These are phyloP conservation scores for Wallacemonas sp. DNA, from an alignment of 208 protist species.

Conservation along the genomic window DNA sequence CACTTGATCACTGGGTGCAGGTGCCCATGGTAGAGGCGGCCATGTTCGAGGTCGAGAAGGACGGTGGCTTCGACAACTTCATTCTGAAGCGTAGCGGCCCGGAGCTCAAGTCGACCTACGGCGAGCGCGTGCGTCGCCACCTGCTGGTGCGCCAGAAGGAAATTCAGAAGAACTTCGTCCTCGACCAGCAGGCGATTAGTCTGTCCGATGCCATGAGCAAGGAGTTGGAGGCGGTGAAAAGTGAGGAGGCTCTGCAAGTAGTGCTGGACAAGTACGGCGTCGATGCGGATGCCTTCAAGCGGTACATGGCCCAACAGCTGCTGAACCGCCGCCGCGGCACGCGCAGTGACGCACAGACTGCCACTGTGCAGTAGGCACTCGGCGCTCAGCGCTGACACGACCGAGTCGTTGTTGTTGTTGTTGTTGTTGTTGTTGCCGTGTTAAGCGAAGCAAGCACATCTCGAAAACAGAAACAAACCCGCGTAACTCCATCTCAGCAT, in stretches of 20 bases:
- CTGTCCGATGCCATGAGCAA: slow-evolving; percentile 53
- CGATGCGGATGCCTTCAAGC: slow-evolving; percentile 61
- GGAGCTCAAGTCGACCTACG: slow-evolving; percentile 89
- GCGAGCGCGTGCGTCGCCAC: slow-evolving; percentile 86
- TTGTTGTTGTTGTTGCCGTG: no score
- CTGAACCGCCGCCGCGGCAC: slow-evolving; percentile 23
- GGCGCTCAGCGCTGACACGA: no score
- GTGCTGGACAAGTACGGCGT: slow-evolving; percentile 86
- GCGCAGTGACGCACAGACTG: neutral
- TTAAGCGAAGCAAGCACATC: no score
- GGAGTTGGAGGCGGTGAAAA: slow-evolving; percentile 46
- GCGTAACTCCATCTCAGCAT: no score
- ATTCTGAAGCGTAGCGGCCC: slow-evolving; percentile 79
- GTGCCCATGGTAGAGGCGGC: slow-evolving; percentile 91
- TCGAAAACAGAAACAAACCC: no score
- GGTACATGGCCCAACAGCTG: slow-evolving; percentile 48
- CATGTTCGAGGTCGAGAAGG: slow-evolving; percentile 87
- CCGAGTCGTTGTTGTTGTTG: no score
- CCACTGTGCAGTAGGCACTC: neutral
- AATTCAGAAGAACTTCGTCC: slow-evolving; percentile 91
- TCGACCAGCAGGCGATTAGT: slow-evolving; percentile 74
- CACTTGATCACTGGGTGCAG: slow-evolving; percentile 91
- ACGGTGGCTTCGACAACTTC: slow-evolving; percentile 92
- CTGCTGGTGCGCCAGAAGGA: slow-evolving; percentile 90
- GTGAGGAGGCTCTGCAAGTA: slow-evolving; percentile 50